Evolutionary conservation across 768 basidiomycete species (phyloP).

Genomic region (Suillus americanus): DNA sequence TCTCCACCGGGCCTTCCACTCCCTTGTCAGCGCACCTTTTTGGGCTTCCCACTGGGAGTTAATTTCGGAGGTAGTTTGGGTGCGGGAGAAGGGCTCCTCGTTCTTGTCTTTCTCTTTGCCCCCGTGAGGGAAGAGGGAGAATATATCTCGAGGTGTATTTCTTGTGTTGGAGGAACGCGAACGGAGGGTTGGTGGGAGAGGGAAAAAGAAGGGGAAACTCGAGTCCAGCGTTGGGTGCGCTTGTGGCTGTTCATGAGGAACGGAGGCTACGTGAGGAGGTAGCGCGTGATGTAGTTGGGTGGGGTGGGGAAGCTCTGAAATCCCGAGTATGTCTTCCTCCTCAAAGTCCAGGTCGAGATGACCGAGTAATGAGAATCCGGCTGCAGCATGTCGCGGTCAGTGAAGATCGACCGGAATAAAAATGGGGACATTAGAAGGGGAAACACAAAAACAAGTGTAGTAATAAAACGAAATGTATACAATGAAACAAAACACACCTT

Average conservation of each 20-base stretch:
- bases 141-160: conserved; percentile 21
- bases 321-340: conserved; percentile 49
- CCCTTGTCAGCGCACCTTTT: conserved; percentile 64
- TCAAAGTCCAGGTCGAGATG: conserved; percentile 76
- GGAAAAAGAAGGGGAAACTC: conserved; percentile 64
- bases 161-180: conserved; percentile 15
- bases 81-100: conserved; percentile 38
- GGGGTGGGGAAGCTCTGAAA: conserved; percentile 23
- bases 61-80: conserved; percentile 46
- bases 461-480: neutral
- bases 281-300: conserved; percentile 6
- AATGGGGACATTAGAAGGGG: neutral
- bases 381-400: conserved; percentile 29
- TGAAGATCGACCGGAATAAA: neutral
- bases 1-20: conserved; percentile 75
- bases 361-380: conserved; percentile 71
- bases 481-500: conserved; percentile 42
- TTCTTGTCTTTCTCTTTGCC: conserved; percentile 50
- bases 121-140: conserved; percentile 29
- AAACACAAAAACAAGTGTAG: neutral
- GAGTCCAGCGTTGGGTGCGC: conserved; percentile 45
- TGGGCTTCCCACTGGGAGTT: conserved; percentile 68
- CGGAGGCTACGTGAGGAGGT: conserved; percentile 1
- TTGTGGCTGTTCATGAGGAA: conserved; percentile 11
- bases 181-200: conserved; percentile 33